Evolutionary conservation across 2,329 filamentous ascomycete species (phyloP).

Genomic region (Hawksworthiomyces lignivorus): DNA sequence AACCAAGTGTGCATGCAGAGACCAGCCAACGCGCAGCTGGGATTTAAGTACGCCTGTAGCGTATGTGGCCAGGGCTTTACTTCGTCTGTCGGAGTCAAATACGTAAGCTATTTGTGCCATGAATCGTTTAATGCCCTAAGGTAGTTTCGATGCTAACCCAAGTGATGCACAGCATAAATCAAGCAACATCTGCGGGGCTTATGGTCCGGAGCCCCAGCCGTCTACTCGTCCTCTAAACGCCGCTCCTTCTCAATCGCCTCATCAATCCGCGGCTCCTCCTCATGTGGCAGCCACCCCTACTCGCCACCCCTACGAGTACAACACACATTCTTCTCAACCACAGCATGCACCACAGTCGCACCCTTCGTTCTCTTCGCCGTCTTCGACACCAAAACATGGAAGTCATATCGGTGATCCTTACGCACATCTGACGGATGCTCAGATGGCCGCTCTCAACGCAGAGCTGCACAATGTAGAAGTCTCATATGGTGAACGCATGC

Average conservation of each 20-base stretch:
- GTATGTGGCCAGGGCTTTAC: conserved; percentile 40
- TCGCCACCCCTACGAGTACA: too few species aligned
- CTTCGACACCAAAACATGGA: too few species aligned
- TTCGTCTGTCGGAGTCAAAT: conserved; percentile 32
- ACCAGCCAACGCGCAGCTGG: conserved; percentile 15
- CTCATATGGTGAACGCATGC: conserved; percentile 34
- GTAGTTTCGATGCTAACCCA: too few species aligned
- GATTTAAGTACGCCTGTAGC: conserved; percentile 32
- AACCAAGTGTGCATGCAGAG: conserved; percentile 11
- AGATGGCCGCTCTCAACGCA: conserved; percentile 23
- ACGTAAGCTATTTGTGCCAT: conserved; percentile 23
- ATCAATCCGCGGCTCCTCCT: too few species aligned
- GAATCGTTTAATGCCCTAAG: too few species aligned
- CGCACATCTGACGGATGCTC: conserved; percentile 30
- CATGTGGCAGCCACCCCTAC: too few species aligned
- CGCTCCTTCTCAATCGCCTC: too few species aligned
- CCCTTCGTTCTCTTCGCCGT: too few species aligned
- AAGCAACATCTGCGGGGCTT: conserved; percentile 40
- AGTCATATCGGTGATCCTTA: conserved; percentile 41
- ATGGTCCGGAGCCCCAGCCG: too few species aligned
- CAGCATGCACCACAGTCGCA: too few species aligned
- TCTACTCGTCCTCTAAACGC: too few species aligned
- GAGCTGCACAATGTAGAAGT: conserved; percentile 31
- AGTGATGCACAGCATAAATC: conserved; percentile 30
- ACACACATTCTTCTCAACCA: too few species aligned